Evolutionary conservation across 805 yeast genomes (phyloP), one percentile per base, ranked within the genome.

Genomic region (Wickerhamiella kurtzmanii): DNA sequence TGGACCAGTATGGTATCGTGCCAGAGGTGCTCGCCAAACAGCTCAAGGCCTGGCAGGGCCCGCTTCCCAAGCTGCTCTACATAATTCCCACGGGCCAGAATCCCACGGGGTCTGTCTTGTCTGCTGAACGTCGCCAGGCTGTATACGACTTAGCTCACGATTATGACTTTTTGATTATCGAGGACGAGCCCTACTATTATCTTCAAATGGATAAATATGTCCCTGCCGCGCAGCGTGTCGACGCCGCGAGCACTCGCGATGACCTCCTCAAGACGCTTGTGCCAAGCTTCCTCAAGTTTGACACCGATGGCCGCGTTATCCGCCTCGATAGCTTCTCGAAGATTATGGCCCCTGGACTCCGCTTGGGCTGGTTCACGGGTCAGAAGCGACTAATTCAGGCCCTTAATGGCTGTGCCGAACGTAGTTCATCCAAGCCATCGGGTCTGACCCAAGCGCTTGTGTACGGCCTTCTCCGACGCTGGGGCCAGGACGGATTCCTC

Each of bases 161-260:
- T 68, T 82, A 86, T 64, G 96, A 89, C 66, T 72, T 89, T 60
- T 59, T 89, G 47, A 79, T 89, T 54, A 64, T 89, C 45, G 98
- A 89, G 69, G 98, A 89, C 64, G 98, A 92, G 67, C 98, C 98
- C 46, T 89, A 89, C 77, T 89, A 84, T 72, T 89, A 86, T 70
- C 71, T 89, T 63, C 98, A 89, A 68, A 85, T 87, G 94, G 87
- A 81, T 49, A 62, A 73, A 40, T 89, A 84, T 69, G 50, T 36
- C 28, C 62, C 54, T 62, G 70, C 70, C 66, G 71, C 52, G 39
- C 59, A 66, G 55, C 59, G 52, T 21, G 50, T 51, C 22, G 56
- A 64, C 46, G 46, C 41, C 37, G 40, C 38, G 41, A 40, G 17
- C 21, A 20, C 38, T 46, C 92, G 82, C 61, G 77, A 80, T 25